These are phyloP conservation scores for Chalaropsis thielavioides DNA, from an alignment of 2,329 filamentous ascomycete species.

Conservation along the genomic window DNA sequence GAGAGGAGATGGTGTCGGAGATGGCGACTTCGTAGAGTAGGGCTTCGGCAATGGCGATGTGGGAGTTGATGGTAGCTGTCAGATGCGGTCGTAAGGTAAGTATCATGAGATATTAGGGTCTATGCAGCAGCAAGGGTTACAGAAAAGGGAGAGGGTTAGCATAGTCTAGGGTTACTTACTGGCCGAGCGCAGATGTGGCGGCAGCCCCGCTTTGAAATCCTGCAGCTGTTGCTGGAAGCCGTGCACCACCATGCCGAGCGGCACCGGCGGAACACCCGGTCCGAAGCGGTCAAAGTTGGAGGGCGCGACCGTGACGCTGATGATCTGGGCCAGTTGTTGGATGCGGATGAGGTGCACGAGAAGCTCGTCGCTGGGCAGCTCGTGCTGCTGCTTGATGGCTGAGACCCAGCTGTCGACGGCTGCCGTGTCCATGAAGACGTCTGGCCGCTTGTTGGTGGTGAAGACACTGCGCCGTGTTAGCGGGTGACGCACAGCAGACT, in stretches of 20 bases:
- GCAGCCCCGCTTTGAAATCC: slow-evolving; percentile 26
- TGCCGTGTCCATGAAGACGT: slow-evolving; percentile 34
- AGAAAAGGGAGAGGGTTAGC: too few species aligned
- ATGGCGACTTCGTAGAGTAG: slow-evolving; percentile 35
- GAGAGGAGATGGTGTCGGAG: slow-evolving; percentile 26
- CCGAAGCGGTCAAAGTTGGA: slow-evolving; percentile 20
- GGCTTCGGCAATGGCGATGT: slow-evolving; percentile 32
- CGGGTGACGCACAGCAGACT: background rate
- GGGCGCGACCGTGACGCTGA: slow-evolving; percentile 29
- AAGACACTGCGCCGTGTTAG: slow-evolving; percentile 31
- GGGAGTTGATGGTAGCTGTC: slow-evolving; percentile 29
- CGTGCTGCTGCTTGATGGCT: slow-evolving; percentile 29
- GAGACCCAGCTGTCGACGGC: slow-evolving; percentile 32
- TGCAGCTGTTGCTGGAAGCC: slow-evolving; percentile 33
- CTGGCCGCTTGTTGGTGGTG: slow-evolving; percentile 33
- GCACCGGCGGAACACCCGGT: slow-evolving; percentile 20
- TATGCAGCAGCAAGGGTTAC: background rate
- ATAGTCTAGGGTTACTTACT: slow-evolving; percentile 21
- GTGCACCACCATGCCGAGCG: slow-evolving; percentile 30
- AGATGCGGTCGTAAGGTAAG: too few species aligned
- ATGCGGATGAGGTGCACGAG: slow-evolving; percentile 33
- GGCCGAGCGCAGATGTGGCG: slow-evolving; percentile 25
- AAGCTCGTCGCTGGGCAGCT: slow-evolving; percentile 31
- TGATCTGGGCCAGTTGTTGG: slow-evolving; percentile 35
- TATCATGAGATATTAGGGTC: background rate